Conservation (phyloP, 306 rosid genomes). For the Casuarina glauca region DNA sequence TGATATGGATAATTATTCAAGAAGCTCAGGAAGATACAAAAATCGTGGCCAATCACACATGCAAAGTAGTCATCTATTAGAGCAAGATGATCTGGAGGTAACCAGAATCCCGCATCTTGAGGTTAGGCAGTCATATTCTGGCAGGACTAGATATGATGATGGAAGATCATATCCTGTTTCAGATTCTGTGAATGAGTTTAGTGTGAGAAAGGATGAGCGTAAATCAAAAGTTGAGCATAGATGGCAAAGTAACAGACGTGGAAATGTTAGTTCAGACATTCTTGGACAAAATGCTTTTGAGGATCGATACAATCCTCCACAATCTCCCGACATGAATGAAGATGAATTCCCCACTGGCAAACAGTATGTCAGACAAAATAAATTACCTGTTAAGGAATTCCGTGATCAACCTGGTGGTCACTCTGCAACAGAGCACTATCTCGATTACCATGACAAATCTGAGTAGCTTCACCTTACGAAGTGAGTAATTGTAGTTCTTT, state of each 20-base stretch:
- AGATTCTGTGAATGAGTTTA: conserved; percentile 20
- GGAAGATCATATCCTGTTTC: conserved; percentile 32
- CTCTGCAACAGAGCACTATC: conserved; percentile 15
- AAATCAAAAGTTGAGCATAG: conserved; percentile 41
- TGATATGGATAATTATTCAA: conserved; percentile 38
- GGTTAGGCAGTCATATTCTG: conserved; percentile 24
- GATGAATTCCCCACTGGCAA: conserved; percentile 39
- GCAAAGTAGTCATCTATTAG: conserved; percentile 33
- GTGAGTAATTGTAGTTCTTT: conserved; percentile 43
- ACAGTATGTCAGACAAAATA: conserved; percentile 33
- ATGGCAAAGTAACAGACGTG: conserved; percentile 33
- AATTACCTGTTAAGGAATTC: conserved; percentile 18
- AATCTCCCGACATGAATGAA: conserved; percentile 39
- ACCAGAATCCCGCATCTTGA: conserved; percentile 29
- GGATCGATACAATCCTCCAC: conserved; percentile 74
- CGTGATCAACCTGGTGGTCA: conserved; percentile 5
- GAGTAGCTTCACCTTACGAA: conserved; percentile 19
- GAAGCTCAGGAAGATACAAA: conserved; percentile 53
- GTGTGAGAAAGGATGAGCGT: conserved; percentile 31
- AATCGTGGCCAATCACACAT: conserved; percentile 42
- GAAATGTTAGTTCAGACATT: conserved; percentile 43
- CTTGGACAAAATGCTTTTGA: conserved; percentile 35
- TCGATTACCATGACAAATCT: conserved; percentile 9
- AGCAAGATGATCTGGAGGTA: conserved; percentile 35
- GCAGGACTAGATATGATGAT: conserved; percentile 26